Evolutionary conservation across 306 rosid species (phyloP).

Genomic region (Leucaena leucocephala): DNA sequence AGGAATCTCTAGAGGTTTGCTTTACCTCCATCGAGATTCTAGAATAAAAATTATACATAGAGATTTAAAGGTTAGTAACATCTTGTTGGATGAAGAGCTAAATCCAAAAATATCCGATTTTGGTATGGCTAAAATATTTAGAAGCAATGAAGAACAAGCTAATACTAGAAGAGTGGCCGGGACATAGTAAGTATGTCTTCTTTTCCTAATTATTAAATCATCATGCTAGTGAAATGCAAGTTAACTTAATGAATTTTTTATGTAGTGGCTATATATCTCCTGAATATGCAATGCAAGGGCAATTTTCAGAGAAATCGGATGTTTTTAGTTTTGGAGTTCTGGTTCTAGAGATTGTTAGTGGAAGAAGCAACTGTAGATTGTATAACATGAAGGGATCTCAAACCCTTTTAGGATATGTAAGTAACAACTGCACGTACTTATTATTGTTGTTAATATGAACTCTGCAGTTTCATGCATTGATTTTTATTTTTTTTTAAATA

Average conservation of each 20-base stretch:
- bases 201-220: not conserved
- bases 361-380: not conserved
- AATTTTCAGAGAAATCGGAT: not conserved
- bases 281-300: conserved; percentile 1
- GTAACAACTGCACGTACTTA: not conserved
- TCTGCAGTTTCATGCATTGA: not conserved
- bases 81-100: not conserved
- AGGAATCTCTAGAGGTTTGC: conserved; percentile 6
- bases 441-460: not conserved
- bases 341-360: conserved; percentile 11
- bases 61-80: not conserved
- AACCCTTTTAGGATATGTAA: conserved; percentile 17
- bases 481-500: not conserved
- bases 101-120: not conserved
- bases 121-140: conserved; percentile 12
- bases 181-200: not conserved
- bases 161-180: not conserved
- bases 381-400: not conserved
- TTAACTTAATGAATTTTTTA: not conserved
- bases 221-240: not conserved
- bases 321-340: conserved; percentile 18
- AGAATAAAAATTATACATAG: conserved; percentile 1
- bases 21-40: conserved; percentile 5
- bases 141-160: not conserved
- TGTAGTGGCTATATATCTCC: conserved; percentile 3